Evolutionary conservation across 176 grass and related monocot species (phyloP).

Genomic region (Pontederia paniculata): DNA sequence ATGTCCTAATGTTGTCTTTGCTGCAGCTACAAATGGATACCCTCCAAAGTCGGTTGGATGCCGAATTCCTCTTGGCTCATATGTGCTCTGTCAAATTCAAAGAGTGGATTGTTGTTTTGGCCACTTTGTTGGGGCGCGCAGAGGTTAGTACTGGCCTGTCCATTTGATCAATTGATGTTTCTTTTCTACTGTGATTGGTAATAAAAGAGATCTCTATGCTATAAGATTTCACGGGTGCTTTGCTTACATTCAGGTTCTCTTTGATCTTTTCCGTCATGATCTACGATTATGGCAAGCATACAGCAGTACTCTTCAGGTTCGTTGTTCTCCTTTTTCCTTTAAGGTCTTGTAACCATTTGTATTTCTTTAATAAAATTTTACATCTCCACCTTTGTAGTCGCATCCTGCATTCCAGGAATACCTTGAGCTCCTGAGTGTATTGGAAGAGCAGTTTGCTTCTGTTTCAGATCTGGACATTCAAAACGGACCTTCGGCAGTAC

Average conservation of each 20-base stretch:
- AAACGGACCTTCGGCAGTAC: constrained; percentile 29
- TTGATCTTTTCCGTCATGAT: constrained; percentile 94
- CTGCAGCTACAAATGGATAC: constrained; percentile 90
- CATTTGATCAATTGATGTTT: constrained; percentile 5
- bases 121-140: constrained; percentile 73
- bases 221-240: no score
- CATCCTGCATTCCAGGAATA: constrained; percentile 82
- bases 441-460: constrained; percentile 81
- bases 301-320: constrained; percentile 87
- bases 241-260: constrained; percentile 94
- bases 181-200: constrained; percentile 12
- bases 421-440: constrained; percentile 71
- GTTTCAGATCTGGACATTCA: constrained; percentile 41
- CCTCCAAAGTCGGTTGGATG: constrained; percentile 91
- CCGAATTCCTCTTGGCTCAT: constrained; percentile 93
- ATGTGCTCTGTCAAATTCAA: constrained; percentile 99
- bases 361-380: constrained; percentile 8
- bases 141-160: constrained; percentile 44
- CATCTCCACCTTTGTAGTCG: constrained; percentile 39
- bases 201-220: no score
- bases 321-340: not conserved
- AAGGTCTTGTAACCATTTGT: not conserved
- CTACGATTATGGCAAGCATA: constrained; percentile 88
- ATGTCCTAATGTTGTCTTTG: constrained; percentile 1
- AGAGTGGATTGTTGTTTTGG: constrained; percentile 94